These are phyloP conservation scores for Quercus wislizeni DNA, from an alignment of 306 rosid genomes.

Conservation along the genomic window DNA sequence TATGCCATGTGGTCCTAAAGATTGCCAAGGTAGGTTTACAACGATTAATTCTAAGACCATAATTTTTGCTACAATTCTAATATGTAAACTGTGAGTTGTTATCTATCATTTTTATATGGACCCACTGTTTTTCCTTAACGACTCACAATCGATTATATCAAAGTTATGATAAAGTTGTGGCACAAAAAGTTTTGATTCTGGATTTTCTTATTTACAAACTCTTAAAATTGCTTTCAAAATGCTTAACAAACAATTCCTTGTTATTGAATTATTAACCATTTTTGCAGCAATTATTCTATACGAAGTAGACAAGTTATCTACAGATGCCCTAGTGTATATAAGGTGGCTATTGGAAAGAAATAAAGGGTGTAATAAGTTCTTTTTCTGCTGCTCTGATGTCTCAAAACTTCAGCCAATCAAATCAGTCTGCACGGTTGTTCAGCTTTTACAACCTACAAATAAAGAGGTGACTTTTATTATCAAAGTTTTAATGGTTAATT, in stretches of 20 bases:
- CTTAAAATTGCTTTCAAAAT: background rate
- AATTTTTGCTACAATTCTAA: too few relatives aligned
- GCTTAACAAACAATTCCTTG: background rate
- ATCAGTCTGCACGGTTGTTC: conserved; percentile 54
- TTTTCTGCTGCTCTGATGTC: conserved; percentile 83
- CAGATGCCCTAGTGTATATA: conserved; percentile 58
- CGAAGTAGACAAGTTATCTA: conserved; percentile 68
- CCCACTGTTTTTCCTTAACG: fast-evolving
- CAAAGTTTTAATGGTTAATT: background rate
- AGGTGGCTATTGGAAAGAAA: conserved; percentile 78
- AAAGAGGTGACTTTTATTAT: conserved; percentile 42
- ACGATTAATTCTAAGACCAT: too few relatives aligned
- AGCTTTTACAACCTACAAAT: conserved; percentile 63
- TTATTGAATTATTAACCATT: background rate
- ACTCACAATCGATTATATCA: too few relatives aligned
- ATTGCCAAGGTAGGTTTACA: conserved; percentile 53
- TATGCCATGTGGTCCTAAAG: conserved; percentile 39
- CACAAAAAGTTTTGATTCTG: too few relatives aligned
- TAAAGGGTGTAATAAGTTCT: conserved; percentile 61
- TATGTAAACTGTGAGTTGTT: too few relatives aligned
- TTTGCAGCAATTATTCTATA: conserved; percentile 62
- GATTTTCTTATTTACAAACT: background rate
- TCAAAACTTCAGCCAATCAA: conserved; percentile 66
- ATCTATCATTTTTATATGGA: too few relatives aligned
- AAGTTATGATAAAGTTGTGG: too few relatives aligned